Base-by-base conservation (phyloP, 345 rosid genomes). In the Aegle marmelos region DNA sequence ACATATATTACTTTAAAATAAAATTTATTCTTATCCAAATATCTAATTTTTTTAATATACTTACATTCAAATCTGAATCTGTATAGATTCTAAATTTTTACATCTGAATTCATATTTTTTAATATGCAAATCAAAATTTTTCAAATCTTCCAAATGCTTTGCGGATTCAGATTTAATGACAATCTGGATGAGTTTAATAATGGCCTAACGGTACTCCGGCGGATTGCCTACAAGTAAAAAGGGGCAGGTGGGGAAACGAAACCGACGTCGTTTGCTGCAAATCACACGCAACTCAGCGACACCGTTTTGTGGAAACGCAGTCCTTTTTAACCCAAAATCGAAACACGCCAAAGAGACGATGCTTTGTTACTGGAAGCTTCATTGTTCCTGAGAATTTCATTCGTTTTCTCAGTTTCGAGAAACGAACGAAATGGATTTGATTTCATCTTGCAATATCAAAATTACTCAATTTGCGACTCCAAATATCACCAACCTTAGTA, bases 401-500 rank as follows among this genome's bases (percentile, higher is more conserved):
- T 31, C 68, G 17, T 36, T 19, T 8, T 48, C 31, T 39, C 57
- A 25, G 64, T 9, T 60, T 10, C 2, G 4, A 37, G n/a, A 34
- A 21, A 28, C 21, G 59, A 66, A 3, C 34, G 22, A 68, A 50
- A 89, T 89, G 93, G 82, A 85, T 72, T 70, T 78, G 68, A 25
- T 83, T 76, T 83, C 80, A 19, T 78, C 70, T 72, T 78, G 76
- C 25, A 76, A 73, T 13, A 48, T 79, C 21, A 73, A 69, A 74
- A 25, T 37, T 37, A 59, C 54, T 0, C 36, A 34, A 67, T 37
- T 77, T 76, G 65, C 78, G 31, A 10, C 72, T 64, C 31, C 62
- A 50, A 72, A 82, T 31, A 50, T 25, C 34, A 21, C 27, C 28
- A 17, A 19, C 10, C 69, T 57, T 17, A 37, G 27, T 31, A 10